Conservation (phyloP, 176 grass and related monocot genomes). For the Coix lacrymajobi region DNA sequence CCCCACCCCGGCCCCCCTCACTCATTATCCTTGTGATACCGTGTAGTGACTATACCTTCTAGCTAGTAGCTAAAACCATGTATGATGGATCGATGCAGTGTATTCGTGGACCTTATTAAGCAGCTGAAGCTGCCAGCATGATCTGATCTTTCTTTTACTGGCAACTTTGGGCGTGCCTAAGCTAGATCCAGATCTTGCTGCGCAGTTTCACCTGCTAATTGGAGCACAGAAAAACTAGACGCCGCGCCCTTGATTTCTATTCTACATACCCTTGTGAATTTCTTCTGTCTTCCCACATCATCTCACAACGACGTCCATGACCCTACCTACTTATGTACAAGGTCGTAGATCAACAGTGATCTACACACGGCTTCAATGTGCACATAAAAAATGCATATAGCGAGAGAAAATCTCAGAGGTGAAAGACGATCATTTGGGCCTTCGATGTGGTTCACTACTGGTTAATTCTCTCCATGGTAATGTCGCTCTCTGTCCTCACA, state of each 20-base stretch:
- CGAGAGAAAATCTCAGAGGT: neutral
- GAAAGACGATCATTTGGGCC: neutral
- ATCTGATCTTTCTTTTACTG: conserved; percentile 44
- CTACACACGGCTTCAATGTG: neutral
- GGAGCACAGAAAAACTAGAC: conserved; percentile 35
- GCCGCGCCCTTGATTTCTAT: no score
- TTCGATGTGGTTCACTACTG: neutral
- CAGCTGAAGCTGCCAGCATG: conserved; percentile 82
- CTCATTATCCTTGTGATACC: neutral
- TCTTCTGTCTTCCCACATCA: neutral
- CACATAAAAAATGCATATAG: neutral
- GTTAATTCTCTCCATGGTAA: neutral
- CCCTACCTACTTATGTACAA: neutral
- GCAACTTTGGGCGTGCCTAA: neutral
- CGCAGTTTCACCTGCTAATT: conserved; percentile 74
- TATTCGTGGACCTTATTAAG: conserved; percentile 44
- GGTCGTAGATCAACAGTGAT: neutral
- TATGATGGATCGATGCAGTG: neutral
- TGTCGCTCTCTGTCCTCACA: neutral
- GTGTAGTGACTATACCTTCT: neutral
- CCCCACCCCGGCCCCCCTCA: neutral
- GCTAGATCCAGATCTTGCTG: conserved; percentile 85
- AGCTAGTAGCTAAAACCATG: neutral
- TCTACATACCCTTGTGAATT: neutral
- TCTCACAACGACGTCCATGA: neutral